These are phyloP conservation scores for Inosperma sp. DNA, from an alignment of 768 basidiomycete genomes.

Conservation along the genomic window DNA sequence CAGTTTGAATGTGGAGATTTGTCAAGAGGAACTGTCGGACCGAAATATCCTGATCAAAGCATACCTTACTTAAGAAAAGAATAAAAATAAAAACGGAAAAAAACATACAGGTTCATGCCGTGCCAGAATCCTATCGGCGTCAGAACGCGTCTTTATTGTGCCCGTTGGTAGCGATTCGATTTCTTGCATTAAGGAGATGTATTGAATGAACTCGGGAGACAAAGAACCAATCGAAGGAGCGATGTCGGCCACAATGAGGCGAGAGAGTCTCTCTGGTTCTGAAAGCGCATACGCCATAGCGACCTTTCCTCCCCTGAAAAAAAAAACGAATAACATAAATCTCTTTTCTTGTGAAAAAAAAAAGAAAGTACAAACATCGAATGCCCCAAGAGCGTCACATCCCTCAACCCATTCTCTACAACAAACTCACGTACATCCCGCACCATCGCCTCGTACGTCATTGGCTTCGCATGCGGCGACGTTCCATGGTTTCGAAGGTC, in stretches of 20 bases:
- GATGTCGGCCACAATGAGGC: slow-evolving; percentile 78
- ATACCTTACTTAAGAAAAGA: too few species aligned
- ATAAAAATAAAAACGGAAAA: too few species aligned
- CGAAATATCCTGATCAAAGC: slow-evolving; percentile 55
- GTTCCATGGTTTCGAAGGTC: slow-evolving; percentile 89
- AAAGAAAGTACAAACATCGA: slow-evolving; percentile 50
- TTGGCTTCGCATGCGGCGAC: slow-evolving; percentile 69
- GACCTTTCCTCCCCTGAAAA: slow-evolving; percentile 76
- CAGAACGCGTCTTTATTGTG: slow-evolving; percentile 54
- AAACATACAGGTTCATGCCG: slow-evolving; percentile 60
- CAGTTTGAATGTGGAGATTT: slow-evolving; percentile 64
- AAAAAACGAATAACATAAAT: too few species aligned
- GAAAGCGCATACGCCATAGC: slow-evolving; percentile 67
- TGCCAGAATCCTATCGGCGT: slow-evolving; percentile 63
- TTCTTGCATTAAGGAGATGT: slow-evolving; percentile 68
- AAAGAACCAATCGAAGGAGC: slow-evolving; percentile 57
- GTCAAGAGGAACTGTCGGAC: slow-evolving; percentile 84
- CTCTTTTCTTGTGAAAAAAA: too few species aligned
- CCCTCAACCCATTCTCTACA: slow-evolving; percentile 43
- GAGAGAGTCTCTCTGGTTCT: slow-evolving; percentile 36
- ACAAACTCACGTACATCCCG: slow-evolving; percentile 71
- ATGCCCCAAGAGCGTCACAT: slow-evolving; percentile 79
- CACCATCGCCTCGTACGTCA: slow-evolving; percentile 79
- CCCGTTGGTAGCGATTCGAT: slow-evolving; percentile 49
- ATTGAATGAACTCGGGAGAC: slow-evolving; percentile 60